These are phyloP conservation scores for Cercophora sp. DNA, from an alignment of 495 filamentous ascomycete species.

Conservation along the genomic window DNA sequence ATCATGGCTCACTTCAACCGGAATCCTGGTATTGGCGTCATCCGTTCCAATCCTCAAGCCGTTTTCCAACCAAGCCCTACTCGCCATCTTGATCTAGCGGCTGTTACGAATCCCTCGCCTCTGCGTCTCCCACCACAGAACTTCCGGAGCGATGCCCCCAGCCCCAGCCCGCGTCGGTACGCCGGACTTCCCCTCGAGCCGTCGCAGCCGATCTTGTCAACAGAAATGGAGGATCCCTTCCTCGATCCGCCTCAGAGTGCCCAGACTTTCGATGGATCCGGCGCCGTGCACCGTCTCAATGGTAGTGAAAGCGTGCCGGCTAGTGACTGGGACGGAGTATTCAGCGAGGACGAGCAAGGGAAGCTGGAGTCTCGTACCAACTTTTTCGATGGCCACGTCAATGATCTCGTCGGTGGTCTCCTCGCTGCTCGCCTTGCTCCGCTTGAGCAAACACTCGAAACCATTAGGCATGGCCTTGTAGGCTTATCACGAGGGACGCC, in stretches of 20 bases:
- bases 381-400: conserved; percentile 87
- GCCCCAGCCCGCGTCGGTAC: conserved; percentile 66
- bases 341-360: conserved; percentile 75
- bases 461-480: conserved; percentile 66
- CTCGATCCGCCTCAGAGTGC: conserved; percentile 37
- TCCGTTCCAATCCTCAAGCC: conserved; percentile 49
- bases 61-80: conserved; percentile 42
- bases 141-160: conserved; percentile 67
- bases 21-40: conserved; percentile 67
- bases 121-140: conserved; percentile 52
- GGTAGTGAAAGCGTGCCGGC: conserved; percentile 59
- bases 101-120: conserved; percentile 47
- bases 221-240: conserved; percentile 47
- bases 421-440: conserved; percentile 72
- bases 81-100: conserved; percentile 31
- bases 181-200: conserved; percentile 33
- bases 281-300: conserved; percentile 60
- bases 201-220: conserved; percentile 31
- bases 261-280: conserved; percentile 44
- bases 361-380: conserved; percentile 67
- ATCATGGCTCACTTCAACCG: conserved; percentile 79
- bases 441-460: conserved; percentile 68
- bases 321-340: conserved; percentile 88
- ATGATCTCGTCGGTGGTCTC: conserved; percentile 76
- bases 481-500: conserved; percentile 39